Percentiles rank a stretch among this genome's conserved stretches.
phyloP scores from a whole-genome alignment of 768 basidiomycete species.

The Mrakia frigida region DNA sequence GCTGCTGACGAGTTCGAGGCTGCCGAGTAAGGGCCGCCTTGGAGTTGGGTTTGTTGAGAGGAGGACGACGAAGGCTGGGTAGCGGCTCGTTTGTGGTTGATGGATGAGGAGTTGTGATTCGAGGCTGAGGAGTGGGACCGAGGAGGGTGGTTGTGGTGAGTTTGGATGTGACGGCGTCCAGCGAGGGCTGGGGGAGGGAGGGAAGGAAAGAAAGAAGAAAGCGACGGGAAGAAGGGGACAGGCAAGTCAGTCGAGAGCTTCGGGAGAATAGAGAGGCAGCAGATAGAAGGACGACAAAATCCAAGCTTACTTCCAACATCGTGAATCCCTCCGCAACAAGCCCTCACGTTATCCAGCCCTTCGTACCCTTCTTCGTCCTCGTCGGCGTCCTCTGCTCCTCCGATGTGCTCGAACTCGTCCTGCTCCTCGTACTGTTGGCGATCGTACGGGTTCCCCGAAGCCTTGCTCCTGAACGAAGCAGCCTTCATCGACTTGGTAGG shows the following conservation, averaged over 20 bases:
- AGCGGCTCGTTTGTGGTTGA: neutral
- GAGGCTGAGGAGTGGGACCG: slow-evolving; percentile 6
- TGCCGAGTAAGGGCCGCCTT: neutral
- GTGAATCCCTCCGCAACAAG: slow-evolving; percentile 28
- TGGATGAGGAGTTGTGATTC: neutral
- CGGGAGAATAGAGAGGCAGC: neutral
- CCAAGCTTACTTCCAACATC: slow-evolving; percentile 21
- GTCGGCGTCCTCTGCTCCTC: slow-evolving; percentile 51
- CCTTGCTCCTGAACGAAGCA: slow-evolving; percentile 30
- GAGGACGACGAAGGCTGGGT: neutral
- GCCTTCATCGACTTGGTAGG: slow-evolving; percentile 36
- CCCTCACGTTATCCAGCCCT: slow-evolving; percentile 31
- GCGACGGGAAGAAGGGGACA: neutral
- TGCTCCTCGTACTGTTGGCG: slow-evolving; percentile 56
- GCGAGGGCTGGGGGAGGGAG: slow-evolving; percentile 3
- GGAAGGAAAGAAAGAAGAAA: neutral
- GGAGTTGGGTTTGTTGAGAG: neutral
- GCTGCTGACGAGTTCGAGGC: neutral
- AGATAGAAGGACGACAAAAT: neutral
- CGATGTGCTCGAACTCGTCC: slow-evolving; percentile 67
- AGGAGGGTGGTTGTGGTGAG: slow-evolving; percentile 9
- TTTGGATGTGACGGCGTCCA: slow-evolving; percentile 12
- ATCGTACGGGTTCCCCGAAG: slow-evolving; percentile 36
- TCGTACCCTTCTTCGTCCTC: slow-evolving; percentile 74
- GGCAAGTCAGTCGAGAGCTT: too few species aligned